Evolutionary conservation across 306 rosid species (phyloP).

Genomic region (Delonix regia): DNA sequence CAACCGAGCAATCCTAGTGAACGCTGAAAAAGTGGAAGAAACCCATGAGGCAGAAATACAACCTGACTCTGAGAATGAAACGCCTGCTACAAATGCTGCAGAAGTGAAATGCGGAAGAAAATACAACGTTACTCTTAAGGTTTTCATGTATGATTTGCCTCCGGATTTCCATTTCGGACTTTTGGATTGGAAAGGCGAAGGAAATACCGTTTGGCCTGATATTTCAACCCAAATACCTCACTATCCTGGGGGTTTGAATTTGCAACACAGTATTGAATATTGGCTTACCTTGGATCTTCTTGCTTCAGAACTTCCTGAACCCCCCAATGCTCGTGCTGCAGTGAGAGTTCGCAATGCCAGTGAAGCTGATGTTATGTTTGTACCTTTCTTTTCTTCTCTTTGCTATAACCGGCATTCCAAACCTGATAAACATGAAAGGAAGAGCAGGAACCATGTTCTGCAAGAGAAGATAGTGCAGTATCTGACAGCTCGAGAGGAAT

Average conservation of each 20-base stretch:
- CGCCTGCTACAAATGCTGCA: constrained; percentile 15
- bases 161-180: constrained; percentile 75
- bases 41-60: background rate
- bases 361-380: constrained; percentile 74
- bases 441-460: constrained; percentile 51
- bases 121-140: constrained; percentile 49
- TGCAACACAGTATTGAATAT: constrained; percentile 82
- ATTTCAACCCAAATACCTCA: constrained; percentile 51
- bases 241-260: constrained; percentile 79
- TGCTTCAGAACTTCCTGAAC: constrained; percentile 60
- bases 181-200: constrained; percentile 60
- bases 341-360: constrained; percentile 61
- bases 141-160: constrained; percentile 77
- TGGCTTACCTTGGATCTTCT: constrained; percentile 83
- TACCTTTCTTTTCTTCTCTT: constrained; percentile 81
- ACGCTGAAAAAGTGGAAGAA: constrained; percentile 39
- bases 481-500: constrained; percentile 62
- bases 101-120: constrained; percentile 36
- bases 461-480: constrained; percentile 59
- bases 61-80: background rate
- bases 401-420: constrained; percentile 63
- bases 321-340: constrained; percentile 50
- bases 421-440: constrained; percentile 38
- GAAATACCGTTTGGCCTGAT: constrained; percentile 69
- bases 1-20: constrained; percentile 53